Percentiles rank a stretch among this genome's conserved stretches.
These are phyloP conservation scores for Tuber indicum DNA, from an alignment of 495 filamentous ascomycete genomes.

Conservation along the genomic window DNA sequence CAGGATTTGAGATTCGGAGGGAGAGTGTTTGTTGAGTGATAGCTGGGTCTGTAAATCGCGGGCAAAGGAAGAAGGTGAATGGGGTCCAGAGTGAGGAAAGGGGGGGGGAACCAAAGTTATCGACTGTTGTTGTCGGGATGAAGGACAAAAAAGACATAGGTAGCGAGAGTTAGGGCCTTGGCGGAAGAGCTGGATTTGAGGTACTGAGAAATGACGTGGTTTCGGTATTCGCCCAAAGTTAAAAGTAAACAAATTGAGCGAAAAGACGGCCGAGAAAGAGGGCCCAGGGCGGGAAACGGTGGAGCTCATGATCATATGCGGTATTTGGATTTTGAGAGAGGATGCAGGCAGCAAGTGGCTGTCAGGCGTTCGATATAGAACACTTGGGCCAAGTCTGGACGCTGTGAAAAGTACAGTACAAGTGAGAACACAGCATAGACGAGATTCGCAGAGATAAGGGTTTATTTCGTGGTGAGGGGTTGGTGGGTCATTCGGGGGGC, in stretches of 20 bases:
- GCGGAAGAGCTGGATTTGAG: not conserved
- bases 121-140: not conserved
- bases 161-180: not conserved
- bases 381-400: not conserved
- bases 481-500: not conserved
- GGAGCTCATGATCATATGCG: not conserved
- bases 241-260: not conserved
- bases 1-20: slow-evolving; percentile 41
- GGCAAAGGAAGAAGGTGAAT: not conserved
- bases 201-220: not conserved
- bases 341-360: not conserved
- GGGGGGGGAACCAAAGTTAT: not conserved
- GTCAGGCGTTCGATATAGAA: not conserved
- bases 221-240: not conserved
- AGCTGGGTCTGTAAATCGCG: not conserved
- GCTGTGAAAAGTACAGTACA: not conserved
- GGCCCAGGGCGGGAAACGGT: not conserved
- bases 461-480: not conserved
- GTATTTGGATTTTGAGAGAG: not conserved
- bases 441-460: not conserved
- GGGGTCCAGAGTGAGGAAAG: not conserved
- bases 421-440: not conserved
- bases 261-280: not conserved
- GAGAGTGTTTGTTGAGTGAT: slow-evolving; percentile 13
- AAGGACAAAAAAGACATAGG: not conserved